Base-by-base conservation (phyloP, 2,329 filamentous ascomycete species). In the Aspergillus sp. region DNA sequence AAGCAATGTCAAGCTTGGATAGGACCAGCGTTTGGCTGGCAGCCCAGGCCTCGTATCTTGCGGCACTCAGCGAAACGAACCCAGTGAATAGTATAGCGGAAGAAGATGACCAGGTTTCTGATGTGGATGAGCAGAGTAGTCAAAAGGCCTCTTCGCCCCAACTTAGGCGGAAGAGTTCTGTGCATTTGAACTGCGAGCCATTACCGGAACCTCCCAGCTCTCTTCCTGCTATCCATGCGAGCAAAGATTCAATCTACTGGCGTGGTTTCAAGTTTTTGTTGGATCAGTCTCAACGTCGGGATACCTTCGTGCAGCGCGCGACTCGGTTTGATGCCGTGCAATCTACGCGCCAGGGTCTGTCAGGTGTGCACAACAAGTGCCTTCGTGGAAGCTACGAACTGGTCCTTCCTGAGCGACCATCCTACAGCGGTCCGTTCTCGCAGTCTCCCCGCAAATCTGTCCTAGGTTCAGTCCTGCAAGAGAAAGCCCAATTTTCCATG, bases 251-350 rank as follows among this genome's bases (percentile, higher is more conserved):
- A 3, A 89, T 93, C 5, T 97, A 96, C 75, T 93, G 92, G 77
- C 88, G 90, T 60, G 91, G 91, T 9, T 97, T 96, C 73, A 87
- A 91, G 65, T 86, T 89, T 69, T 83, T 90, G 64, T 79, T 87
- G 46, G 83, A 89, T 58, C 84, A 85, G 33, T 86, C 85, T 13
- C 86, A 85, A 56, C 80, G 82, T 53, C 79, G 82, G 17, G 95
- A 98, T 73, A 86, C 88, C 9, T 96, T 96, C 70, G 84, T 96
- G 54, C 90, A 96, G 73, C 89, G 91, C 42, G 86, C 91, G 56
- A 84, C 90, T 22, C 89, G 95, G 49, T 96, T 93, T 59, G 93
- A 98, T 72, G 91, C 91, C 22, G 82, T 97, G 48, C 93, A 97
- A 71, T 86, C 91, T 27, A 86, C 89, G 68, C 89, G 95, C 40